These are phyloP conservation scores for Lotmaria passim DNA, from an alignment of 208 protist species.

Conservation along the genomic window DNA sequence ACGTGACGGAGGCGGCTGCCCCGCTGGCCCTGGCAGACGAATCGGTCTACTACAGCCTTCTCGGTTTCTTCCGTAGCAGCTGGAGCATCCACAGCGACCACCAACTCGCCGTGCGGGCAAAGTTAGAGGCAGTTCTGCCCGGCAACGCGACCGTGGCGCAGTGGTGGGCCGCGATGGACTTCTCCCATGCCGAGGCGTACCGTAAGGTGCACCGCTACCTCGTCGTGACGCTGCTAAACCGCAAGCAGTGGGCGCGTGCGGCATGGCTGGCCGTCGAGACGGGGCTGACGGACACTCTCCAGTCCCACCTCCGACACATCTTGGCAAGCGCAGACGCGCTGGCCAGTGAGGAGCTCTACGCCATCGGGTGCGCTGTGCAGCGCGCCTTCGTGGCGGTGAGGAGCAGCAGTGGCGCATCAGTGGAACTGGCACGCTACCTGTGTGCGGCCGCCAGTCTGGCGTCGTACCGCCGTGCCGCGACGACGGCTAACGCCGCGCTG, in stretches of 20 bases:
- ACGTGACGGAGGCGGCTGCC: slow-evolving; percentile 40
- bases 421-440: slow-evolving; percentile 56
- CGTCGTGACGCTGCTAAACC: slow-evolving; percentile 42
- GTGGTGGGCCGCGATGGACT: slow-evolving; percentile 66
- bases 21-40: slow-evolving; percentile 44
- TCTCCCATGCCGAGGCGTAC: slow-evolving; percentile 48
- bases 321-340: slow-evolving; percentile 44
- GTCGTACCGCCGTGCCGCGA: slow-evolving; percentile 51
- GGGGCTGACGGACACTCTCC: slow-evolving; percentile 46
- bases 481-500: slow-evolving; percentile 19
- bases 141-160: slow-evolving; percentile 49
- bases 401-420: slow-evolving; percentile 41
- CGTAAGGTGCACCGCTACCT: slow-evolving; percentile 49
- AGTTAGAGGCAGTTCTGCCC: slow-evolving; percentile 45
- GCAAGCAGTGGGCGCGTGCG: slow-evolving; percentile 45
- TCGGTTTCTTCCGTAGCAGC: slow-evolving; percentile 49
- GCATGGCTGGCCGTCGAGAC: slow-evolving; percentile 78
- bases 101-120: slow-evolving; percentile 45
- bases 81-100: slow-evolving; percentile 54
- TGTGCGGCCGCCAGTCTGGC: slow-evolving; percentile 58
- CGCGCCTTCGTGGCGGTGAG: slow-evolving; percentile 66
- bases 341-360: slow-evolving; percentile 41
- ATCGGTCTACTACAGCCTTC: slow-evolving; percentile 41
- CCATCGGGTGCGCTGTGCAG: slow-evolving; percentile 68
- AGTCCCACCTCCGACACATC: slow-evolving; percentile 50